phyloP scores from a whole-genome alignment of 2,329 filamentous ascomycete species.

The Sclerotinia subarctica region DNA sequence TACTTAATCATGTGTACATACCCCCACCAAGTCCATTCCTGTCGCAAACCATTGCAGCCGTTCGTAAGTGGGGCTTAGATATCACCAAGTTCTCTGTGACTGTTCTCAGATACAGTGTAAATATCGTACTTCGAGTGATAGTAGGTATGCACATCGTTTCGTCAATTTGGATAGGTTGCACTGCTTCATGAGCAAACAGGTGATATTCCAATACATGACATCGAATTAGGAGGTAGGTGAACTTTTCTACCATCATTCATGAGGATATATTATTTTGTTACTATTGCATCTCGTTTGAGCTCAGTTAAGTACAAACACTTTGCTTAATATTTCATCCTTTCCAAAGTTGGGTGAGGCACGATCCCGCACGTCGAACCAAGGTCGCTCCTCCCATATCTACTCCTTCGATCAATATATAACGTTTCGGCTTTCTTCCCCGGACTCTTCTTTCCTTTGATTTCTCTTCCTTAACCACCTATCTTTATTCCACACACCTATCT shows the following conservation, averaged over 20 bases:
- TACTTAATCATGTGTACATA: constrained; percentile 5
- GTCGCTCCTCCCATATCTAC: not conserved
- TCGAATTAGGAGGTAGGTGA: not conserved
- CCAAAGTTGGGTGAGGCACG: not conserved
- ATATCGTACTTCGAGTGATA: not conserved
- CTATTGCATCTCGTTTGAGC: not conserved
- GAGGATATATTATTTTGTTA: not conserved
- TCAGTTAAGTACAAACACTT: not conserved
- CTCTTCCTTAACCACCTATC: not conserved
- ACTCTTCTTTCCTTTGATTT: not conserved
- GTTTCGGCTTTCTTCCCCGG: not conserved
- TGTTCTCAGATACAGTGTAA: not conserved
- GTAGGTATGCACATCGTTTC: not conserved
- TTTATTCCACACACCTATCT: not conserved
- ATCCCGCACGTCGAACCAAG: not conserved
- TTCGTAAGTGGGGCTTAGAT: not conserved
- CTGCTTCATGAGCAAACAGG: not conserved
- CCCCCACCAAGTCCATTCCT: constrained; percentile 1
- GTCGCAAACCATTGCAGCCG: not conserved
- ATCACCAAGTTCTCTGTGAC: not conserved
- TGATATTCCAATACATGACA: not conserved
- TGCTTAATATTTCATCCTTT: not conserved
- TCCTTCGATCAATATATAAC: not conserved
- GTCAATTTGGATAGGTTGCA: constrained; percentile 4
- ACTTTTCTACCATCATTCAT: not conserved